Conservation (phyloP, 129 eudicot genomes). For the Cynara cardunculus region DNA sequence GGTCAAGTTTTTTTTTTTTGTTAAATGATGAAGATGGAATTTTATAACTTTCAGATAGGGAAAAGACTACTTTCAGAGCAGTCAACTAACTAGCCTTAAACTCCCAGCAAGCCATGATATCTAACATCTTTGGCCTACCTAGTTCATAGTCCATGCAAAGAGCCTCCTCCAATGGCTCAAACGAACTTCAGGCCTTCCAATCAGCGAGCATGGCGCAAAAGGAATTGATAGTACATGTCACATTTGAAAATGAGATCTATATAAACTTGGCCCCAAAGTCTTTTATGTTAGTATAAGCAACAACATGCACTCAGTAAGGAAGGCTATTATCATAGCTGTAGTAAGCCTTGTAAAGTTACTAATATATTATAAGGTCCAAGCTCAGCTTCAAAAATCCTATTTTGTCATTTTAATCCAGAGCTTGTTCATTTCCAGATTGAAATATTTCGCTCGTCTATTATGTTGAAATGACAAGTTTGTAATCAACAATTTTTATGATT, state of each 20-base stretch:
- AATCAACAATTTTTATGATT: not conserved
- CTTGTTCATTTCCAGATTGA: constrained; percentile 1
- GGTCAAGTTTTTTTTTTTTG: not conserved
- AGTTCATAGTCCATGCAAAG: not conserved
- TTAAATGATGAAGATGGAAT: not conserved
- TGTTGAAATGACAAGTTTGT: not conserved
- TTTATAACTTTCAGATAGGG: not conserved
- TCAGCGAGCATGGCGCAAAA: not conserved
- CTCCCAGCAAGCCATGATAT: not conserved
- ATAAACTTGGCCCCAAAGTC: not conserved
- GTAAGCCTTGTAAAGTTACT: not conserved
- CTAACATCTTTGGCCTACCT: not conserved
- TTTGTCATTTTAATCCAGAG: not conserved
- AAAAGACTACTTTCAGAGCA: not conserved
- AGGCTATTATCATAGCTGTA: constrained; percentile 1
- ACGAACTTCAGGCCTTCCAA: not conserved
- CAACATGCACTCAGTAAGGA: constrained; percentile 5
- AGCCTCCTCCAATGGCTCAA: not conserved
- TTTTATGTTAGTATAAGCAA: constrained; percentile 11
- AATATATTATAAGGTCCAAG: not conserved
- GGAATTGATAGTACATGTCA: not conserved
- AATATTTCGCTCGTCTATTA: not conserved
- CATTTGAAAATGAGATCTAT: not conserved
- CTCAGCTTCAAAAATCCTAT: not conserved
- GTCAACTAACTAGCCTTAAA: not conserved